These are phyloP conservation scores for Colletotrichum sp. DNA, from an alignment of 2,329 filamentous ascomycete species.

Conservation along the genomic window DNA sequence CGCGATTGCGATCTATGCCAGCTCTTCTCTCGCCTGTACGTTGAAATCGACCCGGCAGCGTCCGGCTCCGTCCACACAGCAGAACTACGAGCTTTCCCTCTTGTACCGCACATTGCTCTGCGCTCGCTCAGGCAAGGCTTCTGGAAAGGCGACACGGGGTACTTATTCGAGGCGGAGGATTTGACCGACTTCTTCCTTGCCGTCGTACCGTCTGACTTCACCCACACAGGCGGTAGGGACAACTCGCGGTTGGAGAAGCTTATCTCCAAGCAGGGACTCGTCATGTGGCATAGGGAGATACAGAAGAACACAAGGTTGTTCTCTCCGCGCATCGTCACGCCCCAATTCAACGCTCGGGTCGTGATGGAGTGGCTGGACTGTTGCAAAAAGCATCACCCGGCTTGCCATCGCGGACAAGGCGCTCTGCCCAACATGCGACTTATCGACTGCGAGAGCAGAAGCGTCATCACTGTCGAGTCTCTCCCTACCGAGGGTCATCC, in stretches of 20 bases:
- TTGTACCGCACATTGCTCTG: neutral
- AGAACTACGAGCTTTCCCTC: neutral
- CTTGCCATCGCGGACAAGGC: neutral
- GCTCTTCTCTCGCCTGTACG: neutral
- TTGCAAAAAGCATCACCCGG: neutral
- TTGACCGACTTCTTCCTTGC: conserved; percentile 3
- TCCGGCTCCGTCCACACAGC: neutral
- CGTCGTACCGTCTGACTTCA: neutral
- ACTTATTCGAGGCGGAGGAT: neutral
- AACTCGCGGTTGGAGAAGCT: neutral
- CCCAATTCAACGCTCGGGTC: neutral
- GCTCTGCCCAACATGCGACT: neutral
- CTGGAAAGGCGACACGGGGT: neutral
- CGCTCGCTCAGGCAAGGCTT: neutral
- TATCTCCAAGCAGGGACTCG: neutral
- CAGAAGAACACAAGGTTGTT: neutral
- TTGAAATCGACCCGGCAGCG: neutral
- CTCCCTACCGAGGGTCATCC: neutral
- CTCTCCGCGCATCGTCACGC: neutral
- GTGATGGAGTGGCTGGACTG: neutral
- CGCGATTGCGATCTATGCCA: neutral
- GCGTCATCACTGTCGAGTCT: neutral
- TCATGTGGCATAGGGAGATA: neutral
- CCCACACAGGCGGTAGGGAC: neutral
- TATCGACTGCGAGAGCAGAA: neutral